phyloP scores from a whole-genome alignment of 2,329 filamentous ascomycete species.

The Gyromitra esculenta region DNA sequence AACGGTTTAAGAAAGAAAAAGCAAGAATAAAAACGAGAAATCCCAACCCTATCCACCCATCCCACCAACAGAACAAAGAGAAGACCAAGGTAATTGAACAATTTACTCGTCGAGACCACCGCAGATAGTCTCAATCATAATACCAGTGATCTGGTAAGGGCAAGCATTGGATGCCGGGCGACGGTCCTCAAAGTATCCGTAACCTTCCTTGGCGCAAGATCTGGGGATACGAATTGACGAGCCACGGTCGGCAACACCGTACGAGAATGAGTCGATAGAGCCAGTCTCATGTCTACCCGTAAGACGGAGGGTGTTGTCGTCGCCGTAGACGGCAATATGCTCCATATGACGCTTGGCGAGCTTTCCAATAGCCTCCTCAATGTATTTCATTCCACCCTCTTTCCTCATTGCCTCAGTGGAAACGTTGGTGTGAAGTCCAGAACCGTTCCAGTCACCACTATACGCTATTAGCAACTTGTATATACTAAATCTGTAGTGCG shows the following conservation, averaged over 20 bases:
- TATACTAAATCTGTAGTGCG: neutral
- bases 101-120: conserved; percentile 55
- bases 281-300: conserved; percentile 96
- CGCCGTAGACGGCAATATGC: conserved; percentile 87
- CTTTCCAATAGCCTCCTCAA: conserved; percentile 76
- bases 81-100: conserved; percentile 38
- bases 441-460: conserved; percentile 92
- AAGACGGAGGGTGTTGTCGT: conserved; percentile 93
- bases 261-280: conserved; percentile 90
- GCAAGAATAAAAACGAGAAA: conserved; percentile 37
- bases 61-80: conserved; percentile 45
- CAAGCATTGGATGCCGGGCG: conserved; percentile 86
- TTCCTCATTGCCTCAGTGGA: conserved; percentile 87
- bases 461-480: conserved; percentile 32
- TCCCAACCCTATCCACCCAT: conserved; percentile 44
- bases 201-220: conserved; percentile 83
- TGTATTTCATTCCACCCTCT: conserved; percentile 94
- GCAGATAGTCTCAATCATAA: conserved; percentile 68
- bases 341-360: conserved; percentile 64
- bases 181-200: conserved; percentile 92
- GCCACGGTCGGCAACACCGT: conserved; percentile 94
- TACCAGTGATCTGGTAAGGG: conserved; percentile 83
- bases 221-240: conserved; percentile 92
- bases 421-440: conserved; percentile 93
- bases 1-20: conserved; percentile 37